Evolutionary conservation across 208 protist species (phyloP).

Genomic region (Vickermania ingenoplastis): DNA sequence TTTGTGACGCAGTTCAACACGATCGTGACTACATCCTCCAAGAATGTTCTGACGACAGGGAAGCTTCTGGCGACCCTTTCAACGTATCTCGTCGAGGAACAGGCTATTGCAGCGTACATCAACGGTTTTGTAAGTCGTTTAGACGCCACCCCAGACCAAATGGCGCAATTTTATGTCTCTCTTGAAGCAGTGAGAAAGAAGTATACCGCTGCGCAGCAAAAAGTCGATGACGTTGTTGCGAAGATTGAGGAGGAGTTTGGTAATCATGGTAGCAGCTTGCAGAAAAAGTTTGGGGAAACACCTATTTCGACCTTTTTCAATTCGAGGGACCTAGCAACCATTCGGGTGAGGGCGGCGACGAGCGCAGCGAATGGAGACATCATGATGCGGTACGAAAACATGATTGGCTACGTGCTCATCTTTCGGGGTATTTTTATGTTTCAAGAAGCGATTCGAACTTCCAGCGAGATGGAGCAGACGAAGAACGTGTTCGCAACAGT

Average conservation of each 20-base stretch:
- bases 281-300: background rate
- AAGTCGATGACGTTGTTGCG: background rate
- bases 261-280: background rate
- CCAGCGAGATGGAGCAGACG: background rate
- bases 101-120: background rate
- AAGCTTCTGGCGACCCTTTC: background rate
- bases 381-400: conserved; percentile 1
- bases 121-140: background rate
- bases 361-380: background rate
- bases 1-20: background rate
- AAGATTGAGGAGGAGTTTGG: conserved; percentile 1
- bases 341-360: background rate
- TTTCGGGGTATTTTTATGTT: background rate
- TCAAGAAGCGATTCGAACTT: background rate
- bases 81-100: conserved; percentile 4
- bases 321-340: background rate
- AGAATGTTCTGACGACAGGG: background rate
- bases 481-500: background rate
- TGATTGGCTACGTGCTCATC: conserved; percentile 1
- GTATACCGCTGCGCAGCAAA: background rate
- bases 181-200: background rate
- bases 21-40: background rate
- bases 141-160: background rate
- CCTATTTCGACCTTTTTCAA: background rate
- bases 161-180: background rate